phyloP scores from a whole-genome alignment of 2,329 filamentous ascomycete genomes.

The Rhexocercosporidium sp. region DNA sequence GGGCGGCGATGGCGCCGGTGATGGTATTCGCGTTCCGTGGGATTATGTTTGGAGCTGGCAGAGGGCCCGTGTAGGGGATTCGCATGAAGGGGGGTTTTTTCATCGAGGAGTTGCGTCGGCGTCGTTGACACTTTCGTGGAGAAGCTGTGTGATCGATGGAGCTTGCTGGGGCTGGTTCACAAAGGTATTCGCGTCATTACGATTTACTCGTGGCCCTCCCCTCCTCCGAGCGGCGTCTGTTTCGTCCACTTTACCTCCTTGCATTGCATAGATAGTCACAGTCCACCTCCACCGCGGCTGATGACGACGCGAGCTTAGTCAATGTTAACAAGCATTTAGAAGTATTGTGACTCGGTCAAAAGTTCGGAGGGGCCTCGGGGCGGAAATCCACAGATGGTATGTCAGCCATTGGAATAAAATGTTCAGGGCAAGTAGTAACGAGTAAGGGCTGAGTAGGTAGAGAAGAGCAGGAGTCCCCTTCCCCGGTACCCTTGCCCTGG shows the following conservation, averaged over 20 bases:
- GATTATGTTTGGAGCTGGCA: constrained; percentile 76
- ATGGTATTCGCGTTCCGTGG: constrained; percentile 74
- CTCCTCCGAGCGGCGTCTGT: not conserved
- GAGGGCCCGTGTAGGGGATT: constrained; percentile 87
- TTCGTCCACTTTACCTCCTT: not conserved
- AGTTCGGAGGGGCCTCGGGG: not conserved
- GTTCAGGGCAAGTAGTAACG: not conserved
- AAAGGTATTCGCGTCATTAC: constrained; percentile 32
- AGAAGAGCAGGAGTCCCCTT: constrained; percentile 13
- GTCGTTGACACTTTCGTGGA: constrained; percentile 13
- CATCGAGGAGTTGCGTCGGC: constrained; percentile 54
- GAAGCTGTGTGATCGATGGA: constrained; percentile 5
- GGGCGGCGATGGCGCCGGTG: constrained; percentile 75
- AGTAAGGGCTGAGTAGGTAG: not conserved
- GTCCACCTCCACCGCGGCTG: not conserved
- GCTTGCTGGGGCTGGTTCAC: not conserved
- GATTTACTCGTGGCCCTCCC: not conserved
- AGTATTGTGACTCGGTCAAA: not conserved
- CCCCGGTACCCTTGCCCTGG: too few relatives aligned
- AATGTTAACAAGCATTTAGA: not conserved
- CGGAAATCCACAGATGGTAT: not conserved
- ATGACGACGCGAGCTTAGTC: not conserved
- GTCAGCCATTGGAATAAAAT: not conserved
- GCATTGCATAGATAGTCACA: not conserved
- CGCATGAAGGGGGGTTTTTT: constrained; percentile 73